Conservation (phyloP, 192 early-diverging fungal genomes). For the Gaertneriomyces sp. region DNA sequence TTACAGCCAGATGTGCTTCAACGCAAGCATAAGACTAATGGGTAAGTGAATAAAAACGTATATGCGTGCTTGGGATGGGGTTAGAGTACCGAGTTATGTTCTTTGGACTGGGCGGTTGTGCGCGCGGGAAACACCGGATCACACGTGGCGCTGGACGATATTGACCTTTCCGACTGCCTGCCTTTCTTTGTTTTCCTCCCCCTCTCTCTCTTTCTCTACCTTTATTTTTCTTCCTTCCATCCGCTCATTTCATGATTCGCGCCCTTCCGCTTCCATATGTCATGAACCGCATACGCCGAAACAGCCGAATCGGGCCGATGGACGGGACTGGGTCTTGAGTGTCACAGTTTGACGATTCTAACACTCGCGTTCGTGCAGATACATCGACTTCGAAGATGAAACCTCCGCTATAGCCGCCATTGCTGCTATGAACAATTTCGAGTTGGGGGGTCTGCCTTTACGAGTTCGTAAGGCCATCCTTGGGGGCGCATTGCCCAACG, state of each 20-base stretch:
- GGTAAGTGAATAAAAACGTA: slow-evolving; percentile 48
- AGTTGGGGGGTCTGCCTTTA: slow-evolving; percentile 67
- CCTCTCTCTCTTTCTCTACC: slow-evolving; percentile 29
- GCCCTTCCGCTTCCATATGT: too few relatives aligned
- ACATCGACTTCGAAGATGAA: slow-evolving; percentile 71
- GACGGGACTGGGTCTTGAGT: not conserved
- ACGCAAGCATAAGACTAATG: slow-evolving; percentile 76
- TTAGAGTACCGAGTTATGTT: not conserved
- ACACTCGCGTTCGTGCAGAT: slow-evolving; percentile 45
- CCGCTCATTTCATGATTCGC: not conserved
- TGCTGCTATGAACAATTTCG: slow-evolving; percentile 75
- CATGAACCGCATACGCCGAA: too few relatives aligned
- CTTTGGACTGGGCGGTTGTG: not conserved
- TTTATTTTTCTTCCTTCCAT: slow-evolving; percentile 22
- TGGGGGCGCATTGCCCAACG: slow-evolving; percentile 72
- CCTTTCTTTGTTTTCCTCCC: slow-evolving; percentile 12
- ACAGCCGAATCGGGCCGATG: too few relatives aligned
- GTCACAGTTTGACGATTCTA: not conserved
- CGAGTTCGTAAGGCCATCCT: slow-evolving; percentile 67
- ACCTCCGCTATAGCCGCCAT: slow-evolving; percentile 61
- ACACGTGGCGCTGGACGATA: slow-evolving; percentile 8
- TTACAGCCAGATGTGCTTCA: slow-evolving; percentile 60
- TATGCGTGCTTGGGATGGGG: too few relatives aligned
- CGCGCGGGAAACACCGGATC: not conserved
- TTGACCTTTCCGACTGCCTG: slow-evolving; percentile 14